Evolutionary conservation across 139 green algal genomes (phyloP).

Genomic region (Chlamydomonas sphaeroides): DNA sequence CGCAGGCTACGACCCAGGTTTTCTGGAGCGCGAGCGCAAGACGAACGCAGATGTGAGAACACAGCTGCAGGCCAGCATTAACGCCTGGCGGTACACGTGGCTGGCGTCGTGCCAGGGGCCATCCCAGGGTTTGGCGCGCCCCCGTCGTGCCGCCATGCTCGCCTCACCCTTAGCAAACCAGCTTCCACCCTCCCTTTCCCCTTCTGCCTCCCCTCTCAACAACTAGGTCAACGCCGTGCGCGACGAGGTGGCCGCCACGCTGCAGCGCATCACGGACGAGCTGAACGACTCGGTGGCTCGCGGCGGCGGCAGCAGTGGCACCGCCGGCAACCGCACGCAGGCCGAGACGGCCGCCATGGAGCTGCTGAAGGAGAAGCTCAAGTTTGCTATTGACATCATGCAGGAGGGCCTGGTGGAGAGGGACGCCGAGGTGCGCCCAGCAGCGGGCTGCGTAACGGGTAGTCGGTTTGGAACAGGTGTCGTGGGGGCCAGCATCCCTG

Average conservation of each 20-base stretch:
- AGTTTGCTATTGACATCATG: constrained; percentile 69
- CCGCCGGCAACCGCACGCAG: no score
- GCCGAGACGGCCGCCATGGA: neutral
- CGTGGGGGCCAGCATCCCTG: no score
- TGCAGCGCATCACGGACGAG: neutral
- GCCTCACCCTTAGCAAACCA: no score
- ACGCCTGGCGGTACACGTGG: no score
- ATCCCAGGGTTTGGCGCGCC: no score
- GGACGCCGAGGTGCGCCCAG: constrained; percentile 83
- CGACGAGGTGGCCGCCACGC: constrained; percentile 1
- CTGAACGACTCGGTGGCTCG: neutral
- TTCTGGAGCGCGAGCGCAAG: constrained; percentile 24
- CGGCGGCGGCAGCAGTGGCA: neutral
- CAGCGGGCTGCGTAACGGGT: no score
- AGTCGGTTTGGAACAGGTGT: no score
- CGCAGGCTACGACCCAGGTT: constrained; percentile 9
- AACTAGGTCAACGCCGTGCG: constrained; percentile 20
- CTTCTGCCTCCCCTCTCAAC: no score
- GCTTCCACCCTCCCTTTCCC: no score
- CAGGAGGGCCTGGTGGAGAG: constrained; percentile 84
- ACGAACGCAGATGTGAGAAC: constrained; percentile 26
- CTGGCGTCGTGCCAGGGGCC: no score
- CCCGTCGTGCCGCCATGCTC: no score
- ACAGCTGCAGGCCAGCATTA: no score
- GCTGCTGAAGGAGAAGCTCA: constrained; percentile 56